Conservation (phyloP, 495 filamentous ascomycete species). For the Penicillium paradoxum region DNA sequence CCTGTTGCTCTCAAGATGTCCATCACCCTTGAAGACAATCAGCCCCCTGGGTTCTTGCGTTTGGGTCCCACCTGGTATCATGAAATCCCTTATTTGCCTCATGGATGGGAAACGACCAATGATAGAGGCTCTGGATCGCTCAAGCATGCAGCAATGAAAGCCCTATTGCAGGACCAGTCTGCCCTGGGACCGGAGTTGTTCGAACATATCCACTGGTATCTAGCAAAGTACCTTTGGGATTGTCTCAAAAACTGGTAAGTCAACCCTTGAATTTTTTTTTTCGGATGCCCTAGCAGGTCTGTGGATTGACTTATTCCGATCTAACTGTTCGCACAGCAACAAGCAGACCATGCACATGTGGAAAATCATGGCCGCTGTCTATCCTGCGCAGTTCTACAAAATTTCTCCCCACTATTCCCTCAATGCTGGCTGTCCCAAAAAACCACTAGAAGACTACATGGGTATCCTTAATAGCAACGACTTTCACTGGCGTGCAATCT, state of each 20-base stretch:
- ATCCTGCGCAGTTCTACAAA: constrained; percentile 29
- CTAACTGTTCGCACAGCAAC: constrained; percentile 19
- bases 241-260: constrained; percentile 29
- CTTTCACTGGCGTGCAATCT: constrained; percentile 26
- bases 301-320: background rate
- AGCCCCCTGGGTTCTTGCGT: background rate
- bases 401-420: constrained; percentile 21
- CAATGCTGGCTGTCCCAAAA: constrained; percentile 17
- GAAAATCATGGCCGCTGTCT: constrained; percentile 36
- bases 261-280: background rate
- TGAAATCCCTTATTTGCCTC: constrained; percentile 32
- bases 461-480: constrained; percentile 25
- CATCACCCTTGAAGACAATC: constrained; percentile 6
- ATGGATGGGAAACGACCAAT: constrained; percentile 21
- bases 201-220: constrained; percentile 30
- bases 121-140: constrained; percentile 26
- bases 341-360: constrained; percentile 40
- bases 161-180: constrained; percentile 30
- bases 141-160: constrained; percentile 30
- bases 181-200: constrained; percentile 25
- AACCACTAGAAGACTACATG: constrained; percentile 32
- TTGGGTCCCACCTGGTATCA: constrained; percentile 27
- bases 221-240: constrained; percentile 40
- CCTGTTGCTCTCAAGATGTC: constrained; percentile 1
- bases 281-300: background rate